Evolutionary conservation across 2,329 filamentous ascomycete species (phyloP).

Genomic region (Fusarium nurragi): DNA sequence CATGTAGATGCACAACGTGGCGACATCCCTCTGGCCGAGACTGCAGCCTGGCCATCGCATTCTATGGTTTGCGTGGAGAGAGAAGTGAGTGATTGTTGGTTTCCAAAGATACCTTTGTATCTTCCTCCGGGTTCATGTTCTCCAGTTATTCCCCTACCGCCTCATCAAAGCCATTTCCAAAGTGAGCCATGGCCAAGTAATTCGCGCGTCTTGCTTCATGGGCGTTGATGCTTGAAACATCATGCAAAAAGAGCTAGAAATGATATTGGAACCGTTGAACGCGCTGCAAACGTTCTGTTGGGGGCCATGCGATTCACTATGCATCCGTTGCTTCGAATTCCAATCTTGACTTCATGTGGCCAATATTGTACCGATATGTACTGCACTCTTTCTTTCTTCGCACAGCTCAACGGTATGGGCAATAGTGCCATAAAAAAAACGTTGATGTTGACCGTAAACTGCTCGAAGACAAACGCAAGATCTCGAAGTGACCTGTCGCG

Average conservation of each 20-base stretch:
- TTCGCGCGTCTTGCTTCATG: conserved; percentile 15
- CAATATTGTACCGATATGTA: not conserved
- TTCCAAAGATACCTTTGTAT: conserved; percentile 19
- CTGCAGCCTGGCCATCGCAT: conserved; percentile 27
- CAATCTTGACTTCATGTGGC: not conserved
- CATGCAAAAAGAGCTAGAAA: conserved; percentile 28
- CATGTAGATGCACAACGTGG: conserved; percentile 44
- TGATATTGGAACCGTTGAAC: conserved; percentile 29
- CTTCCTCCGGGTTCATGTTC: conserved; percentile 18
- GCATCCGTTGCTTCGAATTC: conserved; percentile 1
- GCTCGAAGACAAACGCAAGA: conserved; percentile 4
- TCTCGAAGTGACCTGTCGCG: conserved; percentile 18
- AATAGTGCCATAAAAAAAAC: not conserved
- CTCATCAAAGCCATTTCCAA: conserved; percentile 26
- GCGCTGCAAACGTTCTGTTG: conserved; percentile 2
- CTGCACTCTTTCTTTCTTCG: not conserved
- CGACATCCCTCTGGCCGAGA: conserved; percentile 28
- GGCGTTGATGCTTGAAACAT: conserved; percentile 16
- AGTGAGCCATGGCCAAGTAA: conserved; percentile 8
- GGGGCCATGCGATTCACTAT: not conserved
- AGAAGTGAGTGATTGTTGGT: conserved; percentile 11
- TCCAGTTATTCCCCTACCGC: conserved; percentile 33
- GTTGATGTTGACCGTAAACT: not conserved
- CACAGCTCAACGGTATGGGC: not conserved
- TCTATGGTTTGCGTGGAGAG: conserved; percentile 25